A percentile compares a stretch with the other conserved stretches of the same genome.
Evolutionary conservation across 164 flowering plant genomes (phyloP).

Genomic region (Warburgia ugandensis): DNA sequence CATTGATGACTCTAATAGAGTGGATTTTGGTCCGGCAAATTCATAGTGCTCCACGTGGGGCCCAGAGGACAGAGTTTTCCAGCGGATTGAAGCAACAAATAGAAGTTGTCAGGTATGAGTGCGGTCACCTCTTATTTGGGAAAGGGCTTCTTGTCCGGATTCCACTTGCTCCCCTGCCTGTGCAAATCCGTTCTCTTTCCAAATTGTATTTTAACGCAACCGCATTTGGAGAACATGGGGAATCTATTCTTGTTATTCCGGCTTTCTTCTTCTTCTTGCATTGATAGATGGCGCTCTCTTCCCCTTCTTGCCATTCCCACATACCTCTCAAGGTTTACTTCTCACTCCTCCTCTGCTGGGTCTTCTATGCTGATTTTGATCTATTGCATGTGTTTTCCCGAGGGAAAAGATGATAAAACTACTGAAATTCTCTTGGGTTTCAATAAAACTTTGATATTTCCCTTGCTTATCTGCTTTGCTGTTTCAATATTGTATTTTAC

Average conservation of each 20-base stretch:
- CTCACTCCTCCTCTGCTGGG: neutral
- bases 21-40: no score
- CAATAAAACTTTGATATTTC: neutral
- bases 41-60: no score
- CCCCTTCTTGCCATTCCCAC: conserved; percentile 7
- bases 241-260: no score
- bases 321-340: conserved; percentile 15
- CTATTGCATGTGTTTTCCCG: neutral
- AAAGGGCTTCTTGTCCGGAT: no score
- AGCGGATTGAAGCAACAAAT: no score
- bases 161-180: no score
- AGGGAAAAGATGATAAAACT: neutral
- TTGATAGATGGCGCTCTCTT: conserved; percentile 12
- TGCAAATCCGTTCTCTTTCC: no score
- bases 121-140: no score
- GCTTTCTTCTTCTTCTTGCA: neutral
- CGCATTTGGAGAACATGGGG: neutral
- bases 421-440: neutral
- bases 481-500: neutral
- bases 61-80: no score
- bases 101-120: no score
- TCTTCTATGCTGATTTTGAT: neutral
- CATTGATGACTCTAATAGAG: no score
- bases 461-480: neutral
- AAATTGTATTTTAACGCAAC: neutral